Conservation (phyloP, 768 basidiomycete genomes). For the Amyloporia xantha region DNA sequence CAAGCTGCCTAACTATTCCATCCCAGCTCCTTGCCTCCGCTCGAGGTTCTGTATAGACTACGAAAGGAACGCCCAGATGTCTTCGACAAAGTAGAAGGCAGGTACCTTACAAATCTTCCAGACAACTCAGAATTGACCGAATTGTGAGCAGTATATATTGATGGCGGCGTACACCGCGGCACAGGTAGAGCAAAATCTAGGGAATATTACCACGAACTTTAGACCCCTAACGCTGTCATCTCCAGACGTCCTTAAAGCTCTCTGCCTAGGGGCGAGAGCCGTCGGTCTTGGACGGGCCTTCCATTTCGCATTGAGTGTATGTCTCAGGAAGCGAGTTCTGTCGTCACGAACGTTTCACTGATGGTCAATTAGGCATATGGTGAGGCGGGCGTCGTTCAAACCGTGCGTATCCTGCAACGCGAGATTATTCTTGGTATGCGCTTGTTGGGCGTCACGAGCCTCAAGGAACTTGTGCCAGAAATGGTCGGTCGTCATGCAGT, state of each 20-base stretch:
- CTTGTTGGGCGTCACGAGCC: constrained; percentile 58
- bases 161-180: constrained; percentile 76
- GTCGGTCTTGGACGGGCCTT: constrained; percentile 85
- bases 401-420: constrained; percentile 60
- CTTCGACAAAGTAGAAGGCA: constrained; percentile 65
- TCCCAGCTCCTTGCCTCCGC: constrained; percentile 61
- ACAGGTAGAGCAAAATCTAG: constrained; percentile 55
- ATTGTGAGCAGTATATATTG: constrained; percentile 62
- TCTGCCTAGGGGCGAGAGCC: constrained; percentile 82
- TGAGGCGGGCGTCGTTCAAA: constrained; percentile 58
- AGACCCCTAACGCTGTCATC: neutral
- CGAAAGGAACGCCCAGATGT: constrained; percentile 70
- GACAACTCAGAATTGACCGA: neutral
- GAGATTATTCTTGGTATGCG: constrained; percentile 78
- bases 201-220: constrained; percentile 10
- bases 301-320: constrained; percentile 78
- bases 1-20: neutral
- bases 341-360: neutral
- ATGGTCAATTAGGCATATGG: constrained; percentile 56
- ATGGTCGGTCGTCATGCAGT: constrained; percentile 44
- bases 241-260: constrained; percentile 82
- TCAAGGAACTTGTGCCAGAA: constrained; percentile 64
- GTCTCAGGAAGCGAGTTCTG: constrained; percentile 19
- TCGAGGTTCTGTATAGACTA: constrained; percentile 73
- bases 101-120: constrained; percentile 1